A percentile compares a stretch with the other conserved stretches of the same genome.
Evolutionary conservation across 805 yeast species (phyloP).

Genomic region (Saccharomyces paradoxus): DNA sequence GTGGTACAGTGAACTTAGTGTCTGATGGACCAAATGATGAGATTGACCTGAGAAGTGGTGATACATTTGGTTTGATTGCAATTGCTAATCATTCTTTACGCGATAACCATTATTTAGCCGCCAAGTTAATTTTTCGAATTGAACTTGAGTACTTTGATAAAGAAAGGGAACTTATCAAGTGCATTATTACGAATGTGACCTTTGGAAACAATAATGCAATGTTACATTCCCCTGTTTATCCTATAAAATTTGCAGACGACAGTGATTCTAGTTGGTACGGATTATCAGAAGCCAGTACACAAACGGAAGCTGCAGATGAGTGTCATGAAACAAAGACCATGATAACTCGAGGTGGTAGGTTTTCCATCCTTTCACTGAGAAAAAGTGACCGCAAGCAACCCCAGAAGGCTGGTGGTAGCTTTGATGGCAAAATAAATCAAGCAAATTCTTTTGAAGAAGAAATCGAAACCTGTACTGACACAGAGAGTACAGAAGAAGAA

Average conservation of each 20-base stretch:
- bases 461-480: neutral
- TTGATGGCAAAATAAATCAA: neutral
- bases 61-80: conserved; percentile 17
- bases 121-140: neutral
- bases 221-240: neutral
- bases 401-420: neutral
- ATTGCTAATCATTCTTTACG: neutral
- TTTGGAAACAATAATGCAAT: neutral
- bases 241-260: neutral
- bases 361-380: neutral
- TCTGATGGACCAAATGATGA: conserved; percentile 13
- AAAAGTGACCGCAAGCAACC: neutral
- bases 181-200: neutral
- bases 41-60: conserved; percentile 23
- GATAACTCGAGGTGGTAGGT: neutral
- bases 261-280: neutral
- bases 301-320: neutral
- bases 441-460: neutral
- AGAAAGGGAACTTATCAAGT: neutral
- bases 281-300: neutral
- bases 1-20: conserved; percentile 21
- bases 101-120: neutral
- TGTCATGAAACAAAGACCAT: neutral
- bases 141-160: neutral
- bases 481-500: neutral